Base-by-base conservation (phyloP, 2,329 filamentous ascomycete genomes). In the Hawksworthiomyces lignivorus region DNA sequence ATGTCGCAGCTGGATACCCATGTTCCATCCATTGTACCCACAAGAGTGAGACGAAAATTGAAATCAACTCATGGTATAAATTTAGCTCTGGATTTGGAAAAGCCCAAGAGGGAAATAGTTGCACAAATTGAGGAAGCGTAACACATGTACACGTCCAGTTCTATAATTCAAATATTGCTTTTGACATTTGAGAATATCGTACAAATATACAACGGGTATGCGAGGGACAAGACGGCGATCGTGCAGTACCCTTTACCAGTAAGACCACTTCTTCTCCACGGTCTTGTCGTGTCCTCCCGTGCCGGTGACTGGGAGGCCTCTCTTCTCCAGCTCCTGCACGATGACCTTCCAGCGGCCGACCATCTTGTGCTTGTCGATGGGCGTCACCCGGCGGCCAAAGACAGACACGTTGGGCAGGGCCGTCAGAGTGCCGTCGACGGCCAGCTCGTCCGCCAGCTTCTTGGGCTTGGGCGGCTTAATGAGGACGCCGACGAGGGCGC, bases 351-450 rank as follows among this genome's bases (percentile, higher is more conserved):
- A 63, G 40, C 60, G 55, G 24, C 61, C 61, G 21, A 59, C 54
- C 53, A 54, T 70, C 52, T 74, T 77, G 62, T 90, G 84, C 59
- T 77, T 79, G 59, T 90, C 76, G 26, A 84, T 77, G 9, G 78
- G 74, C 7, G 80, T 88, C 46, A 86, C 67, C 53, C 81, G 80
- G 50, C 72, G 72, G 20, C 63, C 59, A 51, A 75, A 74, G 18
- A 95, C 65, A 51, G 72, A 72, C 32, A 96, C 80, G 56, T 96
- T 96, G 47, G 76, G 67, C 39, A 85, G 63, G 2, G 60, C 52
- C 15, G 64, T 53, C 24, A 86, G 63, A 15, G 69, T 56, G 32
- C 68, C 60, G 36, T 56, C 63, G 38, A 56, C 48, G 50, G 64
- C 56, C 32, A 90, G 68, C 35, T 73, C 62, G 42, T 87, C 69